Evolutionary conservation across 768 basidiomycete species (phyloP).

Genomic region (Tricholoma saponaceum): DNA sequence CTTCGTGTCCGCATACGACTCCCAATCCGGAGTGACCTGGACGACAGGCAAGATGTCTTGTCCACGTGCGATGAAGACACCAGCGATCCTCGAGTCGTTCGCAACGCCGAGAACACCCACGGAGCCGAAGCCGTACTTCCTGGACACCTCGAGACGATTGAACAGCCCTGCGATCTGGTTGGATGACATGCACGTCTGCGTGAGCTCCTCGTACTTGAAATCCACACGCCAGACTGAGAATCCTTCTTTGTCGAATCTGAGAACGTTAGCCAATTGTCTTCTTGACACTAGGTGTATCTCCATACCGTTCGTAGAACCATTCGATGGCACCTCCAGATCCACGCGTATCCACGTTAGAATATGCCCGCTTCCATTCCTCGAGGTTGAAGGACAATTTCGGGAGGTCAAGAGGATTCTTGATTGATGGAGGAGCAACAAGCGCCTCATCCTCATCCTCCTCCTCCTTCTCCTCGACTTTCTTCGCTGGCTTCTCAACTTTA

Average conservation of each 20-base stretch:
- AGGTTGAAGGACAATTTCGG: slow-evolving; percentile 87
- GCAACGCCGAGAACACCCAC: too few relatives aligned
- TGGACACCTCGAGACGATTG: too few relatives aligned
- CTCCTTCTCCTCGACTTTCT: too few relatives aligned
- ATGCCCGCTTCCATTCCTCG: slow-evolving; percentile 98
- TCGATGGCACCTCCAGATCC: too few relatives aligned
- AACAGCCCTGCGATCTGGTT: too few relatives aligned
- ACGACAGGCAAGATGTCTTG: slow-evolving; percentile 67
- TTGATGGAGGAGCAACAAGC: slow-evolving; percentile 84
- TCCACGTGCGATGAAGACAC: slow-evolving; percentile 81
- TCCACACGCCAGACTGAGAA: slow-evolving; percentile 91
- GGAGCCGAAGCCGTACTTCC: slow-evolving; percentile 95
- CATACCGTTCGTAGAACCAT: slow-evolving; percentile 96
- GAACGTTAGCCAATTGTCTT: background rate
- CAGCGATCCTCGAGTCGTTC: slow-evolving; percentile 77
- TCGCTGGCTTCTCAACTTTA: too few relatives aligned
- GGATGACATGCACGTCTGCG: too few relatives aligned
- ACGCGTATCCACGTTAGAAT: too few relatives aligned
- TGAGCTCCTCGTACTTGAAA: slow-evolving; percentile 95
- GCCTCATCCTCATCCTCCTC: too few relatives aligned
- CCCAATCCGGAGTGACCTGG: slow-evolving; percentile 84
- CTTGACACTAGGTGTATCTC: slow-evolving; percentile 1
- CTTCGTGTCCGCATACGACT: slow-evolving; percentile 78
- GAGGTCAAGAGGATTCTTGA: slow-evolving; percentile 93
- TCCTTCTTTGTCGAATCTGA: too few relatives aligned